These are phyloP conservation scores for Diaporthe sp. DNA, from an alignment of 2,329 filamentous ascomycete species.

Conservation along the genomic window DNA sequence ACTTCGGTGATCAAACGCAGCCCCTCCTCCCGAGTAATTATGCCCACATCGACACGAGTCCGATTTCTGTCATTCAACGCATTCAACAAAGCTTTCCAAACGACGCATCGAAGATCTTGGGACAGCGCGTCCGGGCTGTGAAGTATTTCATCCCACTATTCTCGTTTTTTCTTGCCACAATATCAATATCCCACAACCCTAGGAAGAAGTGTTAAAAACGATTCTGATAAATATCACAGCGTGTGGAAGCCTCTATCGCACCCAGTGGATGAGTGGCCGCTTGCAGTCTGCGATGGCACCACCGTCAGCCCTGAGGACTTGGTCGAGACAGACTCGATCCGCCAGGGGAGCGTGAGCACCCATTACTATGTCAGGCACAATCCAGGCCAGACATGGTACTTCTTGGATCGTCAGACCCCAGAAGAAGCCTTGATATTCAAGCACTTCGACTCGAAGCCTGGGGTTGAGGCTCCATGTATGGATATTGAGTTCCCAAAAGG, in stretches of 20 bases:
- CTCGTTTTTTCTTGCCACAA: no score
- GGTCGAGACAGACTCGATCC: constrained; percentile 17
- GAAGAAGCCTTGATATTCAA: constrained; percentile 22
- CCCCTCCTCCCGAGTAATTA: constrained; percentile 2
- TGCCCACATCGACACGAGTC: constrained; percentile 14
- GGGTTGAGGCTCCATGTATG: not conserved
- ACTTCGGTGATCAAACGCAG: constrained; percentile 6
- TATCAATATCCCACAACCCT: no score
- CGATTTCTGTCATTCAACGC: not conserved
- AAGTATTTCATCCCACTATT: not conserved
- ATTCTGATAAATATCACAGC: not conserved
- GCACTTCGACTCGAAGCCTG: constrained; percentile 17
- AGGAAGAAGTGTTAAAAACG: not conserved
- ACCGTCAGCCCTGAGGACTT: not conserved
- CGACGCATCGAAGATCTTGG: not conserved
- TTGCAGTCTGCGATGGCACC: constrained; percentile 15
- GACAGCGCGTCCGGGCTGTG: not conserved
- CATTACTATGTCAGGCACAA: constrained; percentile 18
- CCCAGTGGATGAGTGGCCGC: not conserved
- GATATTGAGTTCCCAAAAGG: no score
- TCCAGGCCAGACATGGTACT: constrained; percentile 1
- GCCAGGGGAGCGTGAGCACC: not conserved
- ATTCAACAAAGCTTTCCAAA: constrained; percentile 8
- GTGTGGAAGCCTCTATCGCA: constrained; percentile 17
- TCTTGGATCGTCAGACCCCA: not conserved